Conservation (phyloP, 2,329 filamentous ascomycete species). For the Hymenoscyphus linearis region DNA sequence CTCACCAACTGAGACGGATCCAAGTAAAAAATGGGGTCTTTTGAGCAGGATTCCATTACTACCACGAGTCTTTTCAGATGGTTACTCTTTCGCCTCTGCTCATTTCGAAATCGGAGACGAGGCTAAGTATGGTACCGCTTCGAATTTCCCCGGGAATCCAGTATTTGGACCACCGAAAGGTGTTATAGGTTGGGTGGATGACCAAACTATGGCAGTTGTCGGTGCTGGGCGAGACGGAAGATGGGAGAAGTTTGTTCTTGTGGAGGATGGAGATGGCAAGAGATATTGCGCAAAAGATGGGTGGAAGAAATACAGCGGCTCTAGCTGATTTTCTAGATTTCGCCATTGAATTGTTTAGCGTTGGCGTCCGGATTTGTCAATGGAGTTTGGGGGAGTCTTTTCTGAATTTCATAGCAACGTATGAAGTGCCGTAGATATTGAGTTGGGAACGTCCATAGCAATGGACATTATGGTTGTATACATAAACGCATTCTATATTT, state of each 20-base stretch:
- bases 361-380: slow-evolving; percentile 13
- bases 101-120: slow-evolving; percentile 84
- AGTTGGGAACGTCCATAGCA: background rate
- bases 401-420: background rate
- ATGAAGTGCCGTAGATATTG: background rate
- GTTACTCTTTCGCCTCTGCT: slow-evolving; percentile 76
- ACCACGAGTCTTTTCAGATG: slow-evolving; percentile 81
- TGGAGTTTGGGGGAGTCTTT: background rate
- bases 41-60: slow-evolving; percentile 78
- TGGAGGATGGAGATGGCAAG: slow-evolving; percentile 62
- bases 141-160: slow-evolving; percentile 41
- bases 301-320: slow-evolving; percentile 72
- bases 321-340: slow-evolving; percentile 18
- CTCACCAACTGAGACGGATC: slow-evolving; percentile 40
- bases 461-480: background rate
- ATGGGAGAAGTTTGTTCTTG: slow-evolving; percentile 82
- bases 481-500: background rate
- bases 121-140: slow-evolving; percentile 53
- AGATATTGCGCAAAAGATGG: slow-evolving; percentile 64
- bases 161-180: slow-evolving; percentile 65
- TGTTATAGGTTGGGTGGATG: slow-evolving; percentile 75
- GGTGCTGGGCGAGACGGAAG: slow-evolving; percentile 74
- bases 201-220: slow-evolving; percentile 68
- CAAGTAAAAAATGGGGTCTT: slow-evolving; percentile 76
- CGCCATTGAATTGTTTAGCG: slow-evolving; percentile 19